These are phyloP conservation scores for Circinella minor DNA, from an alignment of 371 early-diverging fungal species.

Conservation along the genomic window DNA sequence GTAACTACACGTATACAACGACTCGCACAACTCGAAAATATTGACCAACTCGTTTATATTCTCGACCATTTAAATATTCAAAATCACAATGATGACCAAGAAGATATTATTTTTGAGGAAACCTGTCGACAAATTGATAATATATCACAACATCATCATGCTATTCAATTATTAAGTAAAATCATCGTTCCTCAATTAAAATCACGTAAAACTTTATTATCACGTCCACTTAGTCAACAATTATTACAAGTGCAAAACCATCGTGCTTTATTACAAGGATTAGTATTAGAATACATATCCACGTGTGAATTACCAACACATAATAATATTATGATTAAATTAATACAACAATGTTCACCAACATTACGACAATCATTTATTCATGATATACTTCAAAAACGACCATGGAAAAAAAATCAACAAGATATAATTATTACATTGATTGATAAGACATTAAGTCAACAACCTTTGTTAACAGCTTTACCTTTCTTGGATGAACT, in stretches of 20 bases:
- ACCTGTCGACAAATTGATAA: not conserved
- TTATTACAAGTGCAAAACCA: constrained; percentile 2
- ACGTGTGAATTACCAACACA: not conserved
- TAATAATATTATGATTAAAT: not conserved
- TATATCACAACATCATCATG: not conserved
- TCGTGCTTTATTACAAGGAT: not conserved
- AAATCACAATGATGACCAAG: not conserved
- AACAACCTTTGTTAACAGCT: not conserved
- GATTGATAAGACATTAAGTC: not conserved
- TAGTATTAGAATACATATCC: not conserved
- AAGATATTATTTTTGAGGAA: not conserved
- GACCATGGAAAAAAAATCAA: not conserved
- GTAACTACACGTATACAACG: not conserved
- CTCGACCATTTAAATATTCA: not conserved
- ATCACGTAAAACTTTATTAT: not conserved
- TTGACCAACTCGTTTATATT: not conserved
- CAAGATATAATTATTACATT: not conserved
- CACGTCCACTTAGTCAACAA: not conserved
- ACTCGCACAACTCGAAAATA: not conserved
- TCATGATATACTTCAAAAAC: not conserved
- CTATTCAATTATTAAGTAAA: not conserved
- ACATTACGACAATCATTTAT: not conserved
- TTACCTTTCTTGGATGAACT: not conserved
- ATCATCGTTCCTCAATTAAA: not conserved
- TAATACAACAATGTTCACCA: not conserved